Evolutionary conservation across 2,329 filamentous ascomycete genomes (phyloP).

Genomic region (Blastomyces parvus): DNA sequence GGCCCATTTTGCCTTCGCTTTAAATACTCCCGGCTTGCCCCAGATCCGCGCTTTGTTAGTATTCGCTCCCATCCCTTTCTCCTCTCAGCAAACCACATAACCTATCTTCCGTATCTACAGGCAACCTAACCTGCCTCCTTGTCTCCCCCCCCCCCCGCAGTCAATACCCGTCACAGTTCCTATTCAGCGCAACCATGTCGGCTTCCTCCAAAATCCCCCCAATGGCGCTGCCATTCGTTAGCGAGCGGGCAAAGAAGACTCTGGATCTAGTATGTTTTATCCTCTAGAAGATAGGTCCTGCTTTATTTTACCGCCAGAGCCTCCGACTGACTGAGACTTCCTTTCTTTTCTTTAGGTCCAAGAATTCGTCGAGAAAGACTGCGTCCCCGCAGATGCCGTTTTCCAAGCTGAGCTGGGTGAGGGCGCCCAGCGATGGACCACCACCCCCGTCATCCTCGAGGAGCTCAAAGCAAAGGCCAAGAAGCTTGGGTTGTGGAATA

Average conservation of each 20-base stretch:
- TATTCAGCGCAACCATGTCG: conserved; percentile 34
- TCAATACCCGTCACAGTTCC: not conserved
- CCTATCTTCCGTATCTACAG: not conserved
- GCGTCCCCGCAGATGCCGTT: conserved; percentile 72
- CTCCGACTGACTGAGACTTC: not conserved
- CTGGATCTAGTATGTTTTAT: conserved; percentile 58
- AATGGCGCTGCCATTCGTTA: conserved; percentile 57
- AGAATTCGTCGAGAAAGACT: conserved; percentile 96
- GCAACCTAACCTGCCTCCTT: not conserved
- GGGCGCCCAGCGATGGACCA: conserved; percentile 67
- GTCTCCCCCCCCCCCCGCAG: not conserved
- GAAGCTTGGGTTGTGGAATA: conserved; percentile 87
- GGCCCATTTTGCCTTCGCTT: not conserved
- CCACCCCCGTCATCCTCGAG: conserved; percentile 72
- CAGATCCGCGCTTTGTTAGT: not conserved
- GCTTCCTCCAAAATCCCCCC: conserved; percentile 46
- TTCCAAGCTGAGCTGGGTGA: conserved; percentile 70
- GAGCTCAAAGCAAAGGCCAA: conserved; percentile 77
- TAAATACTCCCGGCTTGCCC: not conserved
- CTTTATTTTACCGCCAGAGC: not conserved
- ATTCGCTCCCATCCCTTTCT: not conserved
- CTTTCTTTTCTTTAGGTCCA: conserved; percentile 51
- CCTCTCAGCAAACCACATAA: not conserved
- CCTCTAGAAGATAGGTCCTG: not conserved
- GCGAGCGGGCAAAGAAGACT: conserved; percentile 72